phyloP scores from a whole-genome alignment of 2,329 filamentous ascomycete genomes.

The Thielaviopsis musarum region DNA sequence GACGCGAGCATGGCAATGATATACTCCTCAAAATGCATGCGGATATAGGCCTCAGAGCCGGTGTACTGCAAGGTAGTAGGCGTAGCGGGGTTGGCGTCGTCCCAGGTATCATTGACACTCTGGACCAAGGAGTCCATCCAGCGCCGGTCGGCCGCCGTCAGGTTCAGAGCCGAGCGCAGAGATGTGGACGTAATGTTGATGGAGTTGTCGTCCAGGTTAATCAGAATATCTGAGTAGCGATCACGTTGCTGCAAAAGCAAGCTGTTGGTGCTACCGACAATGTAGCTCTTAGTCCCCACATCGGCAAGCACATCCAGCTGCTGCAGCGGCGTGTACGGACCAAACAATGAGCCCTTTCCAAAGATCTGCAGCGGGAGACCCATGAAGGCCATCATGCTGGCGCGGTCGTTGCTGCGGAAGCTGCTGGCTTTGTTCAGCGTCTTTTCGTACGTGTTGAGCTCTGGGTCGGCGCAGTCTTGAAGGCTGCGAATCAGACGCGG shows the following conservation, averaged over 20 bases:
- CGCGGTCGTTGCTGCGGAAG: slow-evolving; percentile 78
- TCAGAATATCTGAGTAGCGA: slow-evolving; percentile 86
- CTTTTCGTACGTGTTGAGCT: slow-evolving; percentile 68
- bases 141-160: slow-evolving; percentile 74
- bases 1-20: slow-evolving; percentile 74
- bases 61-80: slow-evolving; percentile 93
- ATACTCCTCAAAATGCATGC: slow-evolving; percentile 94
- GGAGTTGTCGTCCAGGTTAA: slow-evolving; percentile 82
- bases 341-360: slow-evolving; percentile 87
- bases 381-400: slow-evolving; percentile 83
- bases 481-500: slow-evolving; percentile 79
- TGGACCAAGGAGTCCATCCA: slow-evolving; percentile 97
- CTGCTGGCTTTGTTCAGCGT: slow-evolving; percentile 62
- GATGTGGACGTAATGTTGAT: slow-evolving; percentile 72
- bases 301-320: slow-evolving; percentile 89
- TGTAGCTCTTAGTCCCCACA: slow-evolving; percentile 87
- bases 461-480: slow-evolving; percentile 92
- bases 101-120: slow-evolving; percentile 91
- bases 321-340: slow-evolving; percentile 90
- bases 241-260: slow-evolving; percentile 86
- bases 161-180: slow-evolving; percentile 53
- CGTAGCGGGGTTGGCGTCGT: slow-evolving; percentile 69
- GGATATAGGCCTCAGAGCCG: slow-evolving; percentile 93
- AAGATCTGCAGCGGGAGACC: slow-evolving; percentile 89
- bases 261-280: slow-evolving; percentile 93